These are phyloP conservation scores for Vitis hybrid DNA, from an alignment of 177 flowering plant genomes.

Conservation along the genomic window DNA sequence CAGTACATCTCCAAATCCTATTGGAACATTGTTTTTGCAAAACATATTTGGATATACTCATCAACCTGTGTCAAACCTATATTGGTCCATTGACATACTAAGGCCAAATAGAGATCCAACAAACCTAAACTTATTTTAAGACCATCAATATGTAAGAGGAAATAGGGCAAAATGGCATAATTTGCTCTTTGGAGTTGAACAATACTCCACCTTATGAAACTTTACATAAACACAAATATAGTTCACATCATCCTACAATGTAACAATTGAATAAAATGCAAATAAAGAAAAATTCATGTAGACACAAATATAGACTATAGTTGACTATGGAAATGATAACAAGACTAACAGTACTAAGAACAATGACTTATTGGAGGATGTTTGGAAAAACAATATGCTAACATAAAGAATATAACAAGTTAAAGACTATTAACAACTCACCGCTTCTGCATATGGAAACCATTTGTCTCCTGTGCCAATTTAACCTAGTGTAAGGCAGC, in stretches of 20 bases:
- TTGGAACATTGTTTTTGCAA: too few relatives aligned
- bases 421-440: conserved; percentile 21
- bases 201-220: not conserved
- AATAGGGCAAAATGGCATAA: not conserved
- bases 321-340: not conserved
- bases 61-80: too few relatives aligned
- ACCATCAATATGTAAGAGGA: not conserved
- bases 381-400: not conserved
- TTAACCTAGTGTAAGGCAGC: conserved; percentile 3
- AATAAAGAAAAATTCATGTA: not conserved
- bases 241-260: not conserved
- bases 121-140: too few relatives aligned
- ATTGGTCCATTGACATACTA: too few relatives aligned
- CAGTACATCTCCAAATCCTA: too few relatives aligned
- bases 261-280: not conserved
- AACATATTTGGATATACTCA: too few relatives aligned
- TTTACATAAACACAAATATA: not conserved
- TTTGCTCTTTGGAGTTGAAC: not conserved
- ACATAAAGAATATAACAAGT: not conserved
- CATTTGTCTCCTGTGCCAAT: conserved; percentile 29
- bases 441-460: conserved; percentile 25
- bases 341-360: not conserved
- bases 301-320: too few relatives aligned
- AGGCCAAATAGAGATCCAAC: too few relatives aligned
- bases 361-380: not conserved